These are phyloP conservation scores for Raphanus hybrid DNA, from an alignment of 441 rosid species.

Conservation along the genomic window DNA sequence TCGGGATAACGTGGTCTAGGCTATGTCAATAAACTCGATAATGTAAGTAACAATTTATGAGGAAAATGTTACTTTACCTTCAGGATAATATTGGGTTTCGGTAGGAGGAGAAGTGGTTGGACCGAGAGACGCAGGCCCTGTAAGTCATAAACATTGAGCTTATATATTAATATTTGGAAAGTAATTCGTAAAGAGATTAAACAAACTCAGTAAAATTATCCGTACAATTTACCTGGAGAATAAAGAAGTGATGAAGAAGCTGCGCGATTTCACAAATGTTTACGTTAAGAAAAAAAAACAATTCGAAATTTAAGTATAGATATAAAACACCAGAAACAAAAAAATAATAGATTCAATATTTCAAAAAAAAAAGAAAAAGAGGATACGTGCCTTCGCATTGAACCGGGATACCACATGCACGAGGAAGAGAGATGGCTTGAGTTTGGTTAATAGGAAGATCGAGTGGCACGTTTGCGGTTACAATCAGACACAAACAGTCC, in stretches of 20 bases:
- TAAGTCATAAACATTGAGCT: background rate
- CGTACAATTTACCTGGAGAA: constrained; percentile 64
- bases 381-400: constrained; percentile 67
- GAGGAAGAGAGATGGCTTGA: constrained; percentile 81
- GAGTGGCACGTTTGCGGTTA: constrained; percentile 67
- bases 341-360: background rate
- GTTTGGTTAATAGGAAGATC: constrained; percentile 73
- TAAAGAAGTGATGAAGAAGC: constrained; percentile 67
- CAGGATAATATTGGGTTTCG: constrained; percentile 15
- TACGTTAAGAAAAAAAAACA: background rate
- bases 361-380: background rate
- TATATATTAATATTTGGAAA: background rate
- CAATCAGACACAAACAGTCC: constrained; percentile 75
- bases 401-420: constrained; percentile 76
- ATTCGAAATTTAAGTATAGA: background rate
- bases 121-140: constrained; percentile 32
- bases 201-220: background rate
- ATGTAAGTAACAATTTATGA: constrained; percentile 14
- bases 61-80: constrained; percentile 21
- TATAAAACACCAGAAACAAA: background rate
- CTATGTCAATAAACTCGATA: background rate
- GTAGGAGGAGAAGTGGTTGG: constrained; percentile 30
- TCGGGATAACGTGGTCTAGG: background rate
- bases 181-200: background rate
- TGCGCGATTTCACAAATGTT: constrained; percentile 40